Evolutionary conservation across 2,329 filamentous ascomycete genomes (phyloP).

Genomic region (Shiraia sp.): DNA sequence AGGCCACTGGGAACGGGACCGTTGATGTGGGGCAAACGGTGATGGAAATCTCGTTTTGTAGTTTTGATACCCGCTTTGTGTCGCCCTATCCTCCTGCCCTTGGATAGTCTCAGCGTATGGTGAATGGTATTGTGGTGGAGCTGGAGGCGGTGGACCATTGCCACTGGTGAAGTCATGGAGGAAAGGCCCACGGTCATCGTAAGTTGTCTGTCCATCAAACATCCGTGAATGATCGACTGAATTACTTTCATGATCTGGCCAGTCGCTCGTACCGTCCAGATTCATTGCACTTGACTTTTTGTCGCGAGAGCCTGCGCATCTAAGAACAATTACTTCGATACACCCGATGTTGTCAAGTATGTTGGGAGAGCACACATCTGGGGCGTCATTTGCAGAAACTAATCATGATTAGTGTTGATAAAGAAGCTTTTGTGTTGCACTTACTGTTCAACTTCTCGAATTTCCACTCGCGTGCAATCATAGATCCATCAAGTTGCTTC

Average conservation of each 20-base stretch:
- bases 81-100: constrained; percentile 9
- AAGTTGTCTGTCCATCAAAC: constrained; percentile 4
- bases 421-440: constrained; percentile 1
- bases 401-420: constrained; percentile 14
- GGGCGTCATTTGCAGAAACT: constrained; percentile 46
- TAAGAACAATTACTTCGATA: constrained; percentile 54
- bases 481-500: constrained; percentile 49
- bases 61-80: constrained; percentile 3
- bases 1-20: constrained; percentile 8
- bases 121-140: constrained; percentile 10
- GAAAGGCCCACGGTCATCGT: constrained; percentile 21
- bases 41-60: neutral
- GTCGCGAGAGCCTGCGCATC: constrained; percentile 42
- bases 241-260: constrained; percentile 13
- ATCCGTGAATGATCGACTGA: constrained; percentile 14
- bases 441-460: constrained; percentile 57
- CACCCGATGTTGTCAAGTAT: constrained; percentile 49
- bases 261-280: constrained; percentile 33
- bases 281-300: constrained; percentile 27
- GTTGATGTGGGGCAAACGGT: neutral
- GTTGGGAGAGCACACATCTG: constrained; percentile 33
- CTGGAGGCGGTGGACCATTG: constrained; percentile 6
- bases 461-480: constrained; percentile 57
- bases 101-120: constrained; percentile 18
- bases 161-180: neutral